These are phyloP conservation scores for Boletellus emodensis DNA, from an alignment of 768 basidiomycete species.

Conservation along the genomic window DNA sequence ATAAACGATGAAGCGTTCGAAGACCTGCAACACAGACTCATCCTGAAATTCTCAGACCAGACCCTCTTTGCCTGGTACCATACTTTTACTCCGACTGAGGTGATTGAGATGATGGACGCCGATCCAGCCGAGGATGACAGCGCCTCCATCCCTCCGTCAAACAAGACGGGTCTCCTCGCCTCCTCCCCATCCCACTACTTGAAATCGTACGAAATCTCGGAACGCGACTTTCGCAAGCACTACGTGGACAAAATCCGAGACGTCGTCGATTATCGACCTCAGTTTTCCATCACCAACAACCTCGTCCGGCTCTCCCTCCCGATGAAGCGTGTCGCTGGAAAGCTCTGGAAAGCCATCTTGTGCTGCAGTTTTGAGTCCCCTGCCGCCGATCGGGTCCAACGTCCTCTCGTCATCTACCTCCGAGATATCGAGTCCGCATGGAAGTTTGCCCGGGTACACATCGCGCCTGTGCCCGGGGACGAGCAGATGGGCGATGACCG, in stretches of 20 bases:
- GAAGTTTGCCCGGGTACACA: conserved; percentile 17
- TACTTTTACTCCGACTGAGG: conserved; percentile 1
- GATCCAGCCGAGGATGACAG: not conserved
- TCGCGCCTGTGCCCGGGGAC: not conserved
- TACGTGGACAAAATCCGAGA: conserved; percentile 16
- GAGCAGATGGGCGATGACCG: not conserved
- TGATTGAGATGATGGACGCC: conserved; percentile 10
- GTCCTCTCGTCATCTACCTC: conserved; percentile 25
- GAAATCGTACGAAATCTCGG: conserved; percentile 21
- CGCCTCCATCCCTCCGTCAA: not conserved
- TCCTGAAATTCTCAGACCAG: conserved; percentile 21
- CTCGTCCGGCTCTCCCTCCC: conserved; percentile 19
- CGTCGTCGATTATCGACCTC: conserved; percentile 5
- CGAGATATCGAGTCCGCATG: conserved; percentile 2
- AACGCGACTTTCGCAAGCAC: conserved; percentile 15
- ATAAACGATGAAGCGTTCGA: conserved; percentile 22
- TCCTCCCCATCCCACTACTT: conserved; percentile 20
- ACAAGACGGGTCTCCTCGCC: conserved; percentile 23
- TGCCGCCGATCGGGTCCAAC: conserved; percentile 2
- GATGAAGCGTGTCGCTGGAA: conserved; percentile 12
- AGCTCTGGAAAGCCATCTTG: conserved; percentile 21
- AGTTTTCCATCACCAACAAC: conserved; percentile 19
- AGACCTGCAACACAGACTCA: conserved; percentile 22
- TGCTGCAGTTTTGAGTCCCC: conserved; percentile 22
- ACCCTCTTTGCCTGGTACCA: conserved; percentile 28